Conservation (phyloP, 2,329 filamentous ascomycete genomes). For the Penicillium sp. region DNA sequence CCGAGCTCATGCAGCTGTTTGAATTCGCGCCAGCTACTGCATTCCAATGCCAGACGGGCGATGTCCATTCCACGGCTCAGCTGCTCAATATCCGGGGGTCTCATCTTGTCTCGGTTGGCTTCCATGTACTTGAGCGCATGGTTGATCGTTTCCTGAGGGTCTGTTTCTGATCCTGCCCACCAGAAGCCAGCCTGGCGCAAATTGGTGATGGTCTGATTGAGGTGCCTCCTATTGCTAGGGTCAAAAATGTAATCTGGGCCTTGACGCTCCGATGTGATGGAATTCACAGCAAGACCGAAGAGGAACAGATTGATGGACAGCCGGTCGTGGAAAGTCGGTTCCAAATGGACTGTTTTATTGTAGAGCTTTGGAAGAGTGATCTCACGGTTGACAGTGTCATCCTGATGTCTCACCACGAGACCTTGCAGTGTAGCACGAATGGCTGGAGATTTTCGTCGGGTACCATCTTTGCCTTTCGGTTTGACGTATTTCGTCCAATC, state of each 20-base stretch:
- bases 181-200: slow-evolving; percentile 83
- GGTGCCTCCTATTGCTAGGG: slow-evolving; percentile 63
- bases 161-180: slow-evolving; percentile 70
- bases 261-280: slow-evolving; percentile 79
- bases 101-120: slow-evolving; percentile 60
- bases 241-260: slow-evolving; percentile 91
- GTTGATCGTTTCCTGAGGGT: slow-evolving; percentile 64
- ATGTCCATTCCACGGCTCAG: slow-evolving; percentile 65
- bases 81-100: slow-evolving; percentile 57
- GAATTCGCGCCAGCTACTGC: slow-evolving; percentile 63
- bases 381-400: slow-evolving; percentile 66
- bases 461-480: slow-evolving; percentile 57
- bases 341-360: slow-evolving; percentile 69
- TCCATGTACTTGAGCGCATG: slow-evolving; percentile 66
- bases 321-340: slow-evolving; percentile 82
- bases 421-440: slow-evolving; percentile 70
- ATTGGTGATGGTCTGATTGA: slow-evolving; percentile 71
- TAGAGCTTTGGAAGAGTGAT: slow-evolving; percentile 67
- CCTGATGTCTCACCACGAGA: slow-evolving; percentile 75
- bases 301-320: slow-evolving; percentile 80
- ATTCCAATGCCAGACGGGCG: slow-evolving; percentile 59
- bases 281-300: slow-evolving; percentile 79
- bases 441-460: slow-evolving; percentile 40
- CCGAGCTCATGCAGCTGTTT: slow-evolving; percentile 75
- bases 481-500: slow-evolving; percentile 75